phyloP scores from a whole-genome alignment of 768 basidiomycete genomes.

The Serendipita sp. region DNA sequence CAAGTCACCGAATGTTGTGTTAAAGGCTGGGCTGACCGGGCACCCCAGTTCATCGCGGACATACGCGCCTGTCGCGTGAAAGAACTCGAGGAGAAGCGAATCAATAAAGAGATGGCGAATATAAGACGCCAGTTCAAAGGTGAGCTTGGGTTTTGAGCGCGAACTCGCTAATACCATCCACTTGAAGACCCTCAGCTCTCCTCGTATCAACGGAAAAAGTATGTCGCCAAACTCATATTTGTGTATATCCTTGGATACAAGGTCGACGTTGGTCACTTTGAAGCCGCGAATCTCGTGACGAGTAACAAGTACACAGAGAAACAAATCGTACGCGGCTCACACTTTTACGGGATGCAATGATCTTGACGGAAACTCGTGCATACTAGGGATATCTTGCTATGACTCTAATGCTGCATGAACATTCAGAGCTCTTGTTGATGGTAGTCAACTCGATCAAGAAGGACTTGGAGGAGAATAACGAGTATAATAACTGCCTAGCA shows the following conservation, averaged over 20 bases:
- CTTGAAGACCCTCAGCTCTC: constrained; percentile 7
- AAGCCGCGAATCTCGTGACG: constrained; percentile 94
- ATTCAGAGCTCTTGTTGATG: constrained; percentile 88
- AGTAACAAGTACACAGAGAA: constrained; percentile 95
- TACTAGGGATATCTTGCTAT: constrained; percentile 90
- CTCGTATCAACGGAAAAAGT: constrained; percentile 85
- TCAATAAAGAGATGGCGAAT: constrained; percentile 99
- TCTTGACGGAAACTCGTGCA: not conserved
- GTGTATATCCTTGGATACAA: constrained; percentile 99
- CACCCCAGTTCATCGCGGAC: constrained; percentile 85
- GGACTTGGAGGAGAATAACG: constrained; percentile 86
- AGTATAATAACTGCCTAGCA: constrained; percentile 90
- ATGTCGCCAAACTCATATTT: constrained; percentile 97
- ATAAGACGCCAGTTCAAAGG: constrained; percentile 99
- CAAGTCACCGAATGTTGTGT: constrained; percentile 21
- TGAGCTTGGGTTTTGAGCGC: constrained; percentile 18
- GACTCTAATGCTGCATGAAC: constrained; percentile 96
- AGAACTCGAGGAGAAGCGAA: constrained; percentile 94
- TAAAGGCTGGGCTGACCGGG: not conserved
- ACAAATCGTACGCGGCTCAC: constrained; percentile 57
- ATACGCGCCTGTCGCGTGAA: constrained; percentile 92
- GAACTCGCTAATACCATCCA: not conserved
- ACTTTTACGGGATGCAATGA: constrained; percentile 10
- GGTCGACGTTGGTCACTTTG: constrained; percentile 98
- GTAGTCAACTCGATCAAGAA: constrained; percentile 98